These are phyloP conservation scores for Aspergillus novoparasiticus DNA, from an alignment of 2,329 filamentous ascomycete genomes.

Conservation along the genomic window DNA sequence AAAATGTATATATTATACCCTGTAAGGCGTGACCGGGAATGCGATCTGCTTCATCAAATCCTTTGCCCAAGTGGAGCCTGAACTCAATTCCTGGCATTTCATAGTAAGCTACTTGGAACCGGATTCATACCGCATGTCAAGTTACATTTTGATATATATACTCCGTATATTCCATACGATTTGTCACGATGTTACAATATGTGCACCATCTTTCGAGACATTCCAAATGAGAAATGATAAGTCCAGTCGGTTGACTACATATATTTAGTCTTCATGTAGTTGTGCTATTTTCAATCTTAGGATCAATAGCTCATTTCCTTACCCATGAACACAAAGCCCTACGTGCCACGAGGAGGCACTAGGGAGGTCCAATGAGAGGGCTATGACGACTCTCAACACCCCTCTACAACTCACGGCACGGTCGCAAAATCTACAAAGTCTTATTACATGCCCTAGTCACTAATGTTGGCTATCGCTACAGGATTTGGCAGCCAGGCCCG, in stretches of 20 bases:
- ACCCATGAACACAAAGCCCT: neutral
- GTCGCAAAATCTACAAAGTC: conserved; percentile 6
- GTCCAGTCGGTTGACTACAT: too few species aligned
- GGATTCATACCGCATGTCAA: too few species aligned
- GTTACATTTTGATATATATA: too few species aligned
- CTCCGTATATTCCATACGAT: too few species aligned
- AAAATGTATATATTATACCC: neutral
- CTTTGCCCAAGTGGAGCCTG: neutral
- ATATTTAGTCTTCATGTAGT: too few species aligned
- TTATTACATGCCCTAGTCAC: conserved; percentile 15
- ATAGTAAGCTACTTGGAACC: neutral
- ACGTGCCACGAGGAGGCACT: neutral
- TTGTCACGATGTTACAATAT: too few species aligned
- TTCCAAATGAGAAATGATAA: too few species aligned
- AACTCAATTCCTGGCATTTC: neutral
- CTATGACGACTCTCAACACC: neutral
- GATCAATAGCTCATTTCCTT: too few species aligned
- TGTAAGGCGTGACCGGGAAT: neutral
- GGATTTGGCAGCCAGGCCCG: conserved; percentile 13
- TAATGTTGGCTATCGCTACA: conserved; percentile 20
- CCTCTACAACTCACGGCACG: neutral
- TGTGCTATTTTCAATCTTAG: too few species aligned
- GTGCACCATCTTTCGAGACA: too few species aligned
- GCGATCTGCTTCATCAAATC: neutral
- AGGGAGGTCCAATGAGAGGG: neutral